Evolutionary conservation across 1,139 yeast species (phyloP).

Genomic region (Debaryomyces sp.): DNA sequence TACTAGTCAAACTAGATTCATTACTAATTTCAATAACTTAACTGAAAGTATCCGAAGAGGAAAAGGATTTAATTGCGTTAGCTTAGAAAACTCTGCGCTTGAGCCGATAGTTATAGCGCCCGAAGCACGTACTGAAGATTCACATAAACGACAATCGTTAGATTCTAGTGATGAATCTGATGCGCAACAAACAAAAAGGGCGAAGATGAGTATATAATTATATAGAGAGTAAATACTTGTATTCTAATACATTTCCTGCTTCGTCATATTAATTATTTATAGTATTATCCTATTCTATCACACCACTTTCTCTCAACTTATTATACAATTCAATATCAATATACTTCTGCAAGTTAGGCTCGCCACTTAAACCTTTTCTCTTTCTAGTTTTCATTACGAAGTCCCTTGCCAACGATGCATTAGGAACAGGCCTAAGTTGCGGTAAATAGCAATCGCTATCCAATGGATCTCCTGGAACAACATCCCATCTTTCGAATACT

Average conservation of each 20-base stretch:
- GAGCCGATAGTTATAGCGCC: background rate
- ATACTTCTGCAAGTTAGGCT: slow-evolving; percentile 71
- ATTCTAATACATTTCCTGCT: background rate
- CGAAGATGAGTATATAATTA: slow-evolving; percentile 7
- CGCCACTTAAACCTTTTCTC: slow-evolving; percentile 82
- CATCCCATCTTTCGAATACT: slow-evolving; percentile 70
- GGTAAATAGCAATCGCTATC: slow-evolving; percentile 67
- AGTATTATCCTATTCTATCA: slow-evolving; percentile 7
- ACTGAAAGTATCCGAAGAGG: slow-evolving; percentile 27
- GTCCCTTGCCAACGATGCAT: slow-evolving; percentile 76
- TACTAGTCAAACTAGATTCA: slow-evolving; percentile 33
- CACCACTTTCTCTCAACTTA: slow-evolving; percentile 55
- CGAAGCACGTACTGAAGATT: background rate
- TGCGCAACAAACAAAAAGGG: background rate
- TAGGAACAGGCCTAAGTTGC: slow-evolving; percentile 73
- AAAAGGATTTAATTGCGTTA: slow-evolving; percentile 14
- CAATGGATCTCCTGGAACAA: slow-evolving; percentile 91
- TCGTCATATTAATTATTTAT: background rate
- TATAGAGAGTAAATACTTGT: slow-evolving; percentile 5
- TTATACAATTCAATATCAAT: slow-evolving; percentile 62
- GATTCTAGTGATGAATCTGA: background rate
- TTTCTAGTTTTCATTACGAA: slow-evolving; percentile 86
- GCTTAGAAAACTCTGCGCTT: background rate
- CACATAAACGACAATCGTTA: background rate
- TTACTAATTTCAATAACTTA: slow-evolving; percentile 31